These are phyloP conservation scores for Mycena alexandri DNA, from an alignment of 768 basidiomycete species.

Conservation along the genomic window DNA sequence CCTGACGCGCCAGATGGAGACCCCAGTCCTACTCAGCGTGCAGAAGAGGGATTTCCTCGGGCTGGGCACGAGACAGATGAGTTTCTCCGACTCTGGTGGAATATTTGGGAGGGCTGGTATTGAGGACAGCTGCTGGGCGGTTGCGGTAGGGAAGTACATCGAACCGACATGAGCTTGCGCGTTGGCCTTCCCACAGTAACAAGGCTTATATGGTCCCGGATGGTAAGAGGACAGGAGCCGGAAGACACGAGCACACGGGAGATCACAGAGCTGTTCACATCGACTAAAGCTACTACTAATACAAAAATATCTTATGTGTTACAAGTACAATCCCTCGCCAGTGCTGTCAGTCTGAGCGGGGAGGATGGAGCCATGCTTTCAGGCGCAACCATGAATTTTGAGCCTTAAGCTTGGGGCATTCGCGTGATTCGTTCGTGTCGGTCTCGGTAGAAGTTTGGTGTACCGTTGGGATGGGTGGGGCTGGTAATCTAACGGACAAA, in stretches of 20 bases:
- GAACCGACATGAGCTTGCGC: slow-evolving; percentile 32
- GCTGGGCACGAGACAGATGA: slow-evolving; percentile 72
- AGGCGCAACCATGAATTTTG: slow-evolving; percentile 38
- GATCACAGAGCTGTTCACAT: slow-evolving; percentile 28
- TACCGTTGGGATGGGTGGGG: slow-evolving; percentile 14
- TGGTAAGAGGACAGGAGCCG: slow-evolving; percentile 24
- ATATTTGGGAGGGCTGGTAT: slow-evolving; percentile 77
- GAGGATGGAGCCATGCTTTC: slow-evolving; percentile 33
- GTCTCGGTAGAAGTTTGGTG: slow-evolving; percentile 10
- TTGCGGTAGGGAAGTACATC: slow-evolving; percentile 92
- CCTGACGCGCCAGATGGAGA: slow-evolving; percentile 86
- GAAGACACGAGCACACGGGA: slow-evolving; percentile 26
- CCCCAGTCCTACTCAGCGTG: slow-evolving; percentile 75
- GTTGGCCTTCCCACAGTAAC: slow-evolving; percentile 17
- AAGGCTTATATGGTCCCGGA: slow-evolving; percentile 18
- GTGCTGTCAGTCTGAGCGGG: slow-evolving; percentile 26
- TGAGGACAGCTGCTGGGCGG: slow-evolving; percentile 79
- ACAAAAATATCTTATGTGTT: slow-evolving; percentile 33
- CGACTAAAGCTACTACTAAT: slow-evolving; percentile 30
- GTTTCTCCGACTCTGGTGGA: slow-evolving; percentile 60
- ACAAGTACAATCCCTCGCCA: slow-evolving; percentile 25
- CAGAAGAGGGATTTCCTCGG: slow-evolving; percentile 85
- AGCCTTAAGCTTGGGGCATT: slow-evolving; percentile 13
- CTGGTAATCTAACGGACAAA: slow-evolving; percentile 31
- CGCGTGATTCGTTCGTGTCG: background rate